These are phyloP conservation scores for Closterium sp. DNA, from an alignment of 139 green algal genomes.

Conservation along the genomic window DNA sequence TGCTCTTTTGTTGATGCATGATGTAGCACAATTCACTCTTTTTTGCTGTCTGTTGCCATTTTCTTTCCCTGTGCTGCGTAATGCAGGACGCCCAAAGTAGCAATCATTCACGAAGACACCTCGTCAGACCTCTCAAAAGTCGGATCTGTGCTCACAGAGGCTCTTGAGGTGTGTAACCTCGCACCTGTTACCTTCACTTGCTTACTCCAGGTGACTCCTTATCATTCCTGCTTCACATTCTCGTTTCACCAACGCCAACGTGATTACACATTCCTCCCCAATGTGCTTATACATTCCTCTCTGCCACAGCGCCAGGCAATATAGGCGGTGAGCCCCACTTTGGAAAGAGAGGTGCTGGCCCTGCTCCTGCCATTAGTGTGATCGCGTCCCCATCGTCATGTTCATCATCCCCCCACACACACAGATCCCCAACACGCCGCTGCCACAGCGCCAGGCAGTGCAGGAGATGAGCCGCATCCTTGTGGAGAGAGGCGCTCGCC, in stretches of 20 bases:
- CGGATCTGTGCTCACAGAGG: background rate
- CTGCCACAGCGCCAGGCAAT: background rate
- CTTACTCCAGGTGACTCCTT: too few relatives aligned
- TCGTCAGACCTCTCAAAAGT: background rate
- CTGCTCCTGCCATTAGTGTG: too few relatives aligned
- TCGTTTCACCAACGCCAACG: too few relatives aligned
- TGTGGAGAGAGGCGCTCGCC: constrained; percentile 13
- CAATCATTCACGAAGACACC: constrained; percentile 26
- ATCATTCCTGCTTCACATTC: too few relatives aligned
- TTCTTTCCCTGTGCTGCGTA: background rate
- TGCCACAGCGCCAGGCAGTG: background rate
- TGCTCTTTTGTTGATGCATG: background rate
- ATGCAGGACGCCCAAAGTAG: constrained; percentile 27
- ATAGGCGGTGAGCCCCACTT: too few relatives aligned
- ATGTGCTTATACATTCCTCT: background rate
- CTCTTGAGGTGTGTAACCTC: background rate
- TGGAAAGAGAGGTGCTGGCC: too few relatives aligned
- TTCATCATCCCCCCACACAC: too few relatives aligned
- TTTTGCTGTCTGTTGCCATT: background rate
- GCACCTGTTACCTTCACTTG: too few relatives aligned
- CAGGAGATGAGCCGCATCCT: too few relatives aligned
- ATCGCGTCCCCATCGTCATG: too few relatives aligned
- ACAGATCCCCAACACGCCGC: constrained; percentile 10
- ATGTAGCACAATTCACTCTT: background rate
- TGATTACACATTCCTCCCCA: background rate